phyloP scores from a whole-genome alignment of 768 basidiomycete genomes.

The Suillus lakei region DNA sequence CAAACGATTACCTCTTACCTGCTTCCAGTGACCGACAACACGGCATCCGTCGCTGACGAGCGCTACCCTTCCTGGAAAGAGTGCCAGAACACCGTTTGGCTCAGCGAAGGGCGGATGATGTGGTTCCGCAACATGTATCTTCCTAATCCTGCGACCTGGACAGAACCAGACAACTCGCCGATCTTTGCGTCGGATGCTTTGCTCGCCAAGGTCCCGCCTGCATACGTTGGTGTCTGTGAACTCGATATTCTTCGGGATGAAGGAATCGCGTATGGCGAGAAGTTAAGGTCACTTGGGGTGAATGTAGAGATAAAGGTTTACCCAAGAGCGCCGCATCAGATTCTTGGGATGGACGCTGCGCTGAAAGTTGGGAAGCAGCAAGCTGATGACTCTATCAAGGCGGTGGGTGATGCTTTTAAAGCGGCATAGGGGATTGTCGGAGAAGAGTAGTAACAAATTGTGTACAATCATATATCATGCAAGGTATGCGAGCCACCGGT shows the following conservation, averaged over 20 bases:
- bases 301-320: conserved; percentile 60
- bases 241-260: conserved; percentile 71
- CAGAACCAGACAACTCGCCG: conserved; percentile 72
- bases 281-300: conserved; percentile 57
- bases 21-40: conserved; percentile 63
- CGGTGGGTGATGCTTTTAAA: conserved; percentile 25
- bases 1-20: neutral
- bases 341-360: conserved; percentile 70
- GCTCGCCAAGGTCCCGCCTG: conserved; percentile 53
- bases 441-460: neutral
- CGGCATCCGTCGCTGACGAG: conserved; percentile 46
- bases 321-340: conserved; percentile 63
- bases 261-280: conserved; percentile 65
- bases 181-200: conserved; percentile 64
- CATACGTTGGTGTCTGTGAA: conserved; percentile 69
- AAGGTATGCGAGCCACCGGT: neutral
- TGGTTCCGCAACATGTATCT: conserved; percentile 77
- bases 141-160: conserved; percentile 60
- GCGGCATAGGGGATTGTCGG: neutral
- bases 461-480: neutral
- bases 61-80: conserved; percentile 56
- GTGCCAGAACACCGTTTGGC: conserved; percentile 61
- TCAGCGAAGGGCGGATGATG: conserved; percentile 64
- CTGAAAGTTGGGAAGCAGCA: conserved; percentile 17
- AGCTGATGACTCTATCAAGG: conserved; percentile 27